Conservation (phyloP, 108 stramenopile genomes). For the Skeletonema potamos region DNA sequence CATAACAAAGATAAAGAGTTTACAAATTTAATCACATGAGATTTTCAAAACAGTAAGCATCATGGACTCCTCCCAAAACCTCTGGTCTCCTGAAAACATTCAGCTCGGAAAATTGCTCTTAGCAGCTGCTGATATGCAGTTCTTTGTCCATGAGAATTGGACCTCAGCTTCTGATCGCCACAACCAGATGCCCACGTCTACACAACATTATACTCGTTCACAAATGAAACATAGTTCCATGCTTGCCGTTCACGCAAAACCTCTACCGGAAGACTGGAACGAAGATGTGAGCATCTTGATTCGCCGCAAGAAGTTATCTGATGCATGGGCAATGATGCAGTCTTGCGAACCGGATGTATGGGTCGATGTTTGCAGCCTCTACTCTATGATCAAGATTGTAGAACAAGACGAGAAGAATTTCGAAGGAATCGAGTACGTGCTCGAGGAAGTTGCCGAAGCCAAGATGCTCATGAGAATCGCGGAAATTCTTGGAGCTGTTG, state of each 20-base stretch:
- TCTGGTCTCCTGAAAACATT: conserved; percentile 7
- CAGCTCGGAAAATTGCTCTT: conserved; percentile 12
- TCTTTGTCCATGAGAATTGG: conserved; percentile 32
- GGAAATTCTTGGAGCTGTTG: conserved; percentile 29
- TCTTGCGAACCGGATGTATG: conserved; percentile 27
- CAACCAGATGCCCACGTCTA: conserved; percentile 19
- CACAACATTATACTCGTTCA: conserved; percentile 28
- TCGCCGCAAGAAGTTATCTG: conserved; percentile 30
- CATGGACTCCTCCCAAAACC: background rate
- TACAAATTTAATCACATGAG: too few species aligned
- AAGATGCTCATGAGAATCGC: conserved; percentile 37
- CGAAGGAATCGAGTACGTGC: conserved; percentile 8
- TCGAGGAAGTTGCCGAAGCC: conserved; percentile 34
- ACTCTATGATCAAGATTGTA: conserved; percentile 18
- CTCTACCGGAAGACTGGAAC: conserved; percentile 13
- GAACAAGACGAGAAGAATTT: conserved; percentile 17
- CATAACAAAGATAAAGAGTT: too few species aligned
- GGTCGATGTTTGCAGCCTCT: conserved; percentile 33
- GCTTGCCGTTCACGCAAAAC: conserved; percentile 38
- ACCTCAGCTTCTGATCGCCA: conserved; percentile 39
- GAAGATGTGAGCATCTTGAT: conserved; percentile 23
- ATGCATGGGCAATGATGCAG: conserved; percentile 43
- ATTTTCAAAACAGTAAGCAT: conserved; percentile 1
- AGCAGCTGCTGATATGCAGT: conserved; percentile 33
- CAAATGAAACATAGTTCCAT: conserved; percentile 34